Evolutionary conservation across 1,139 yeast genomes (phyloP), one percentile per base, ranked within the genome.

Genomic region (Candida mesenterica): DNA sequence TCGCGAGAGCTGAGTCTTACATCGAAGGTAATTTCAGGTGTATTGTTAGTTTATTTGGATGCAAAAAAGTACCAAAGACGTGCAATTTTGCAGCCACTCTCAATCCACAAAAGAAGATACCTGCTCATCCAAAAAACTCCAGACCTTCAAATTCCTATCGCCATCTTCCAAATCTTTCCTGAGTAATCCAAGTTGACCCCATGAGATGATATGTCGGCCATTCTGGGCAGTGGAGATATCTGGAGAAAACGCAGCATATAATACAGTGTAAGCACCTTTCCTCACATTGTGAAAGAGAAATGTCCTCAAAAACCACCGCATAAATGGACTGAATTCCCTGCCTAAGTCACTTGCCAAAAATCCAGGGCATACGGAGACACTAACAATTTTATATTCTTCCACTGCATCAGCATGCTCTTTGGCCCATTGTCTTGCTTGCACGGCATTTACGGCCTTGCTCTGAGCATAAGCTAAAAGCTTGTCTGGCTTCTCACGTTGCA

Each of bases 311-410:
- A 15, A 5, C 20, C 28, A 13, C 12, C 13, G 6, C 7, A 15
- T 16, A 12, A 24, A 22, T 8, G 15, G 12, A 24, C 20, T 6
- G n/a, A 15, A 14, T 37, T 59, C 47, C 43, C 77, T 62, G 24
- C 57, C 55, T 23, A 77, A 50, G 3, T 70, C 76, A 2, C 77
- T 59, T 7, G 43, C 45, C 24, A 75, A 43, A 28, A 52, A 43
- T 8, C 81, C 82, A 2, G 81, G 81, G 49, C 73, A 69, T 12
- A 62, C 60, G 2, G 68, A 53, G 2, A 63, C 52, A 25, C 66
- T 61, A 29, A 64, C 54, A 19, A 72, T 59, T 3, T 31, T 30
- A 3, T 46, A 38, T 8, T 4, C 18, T 10, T 8, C 28, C 3
- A 18, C 18, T 3, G n/a, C n/a, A n/a, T 46, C 3, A 53, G 60